Evolutionary conservation across 805 yeast genomes (phyloP).

Genomic region (Starmera quercuum): DNA sequence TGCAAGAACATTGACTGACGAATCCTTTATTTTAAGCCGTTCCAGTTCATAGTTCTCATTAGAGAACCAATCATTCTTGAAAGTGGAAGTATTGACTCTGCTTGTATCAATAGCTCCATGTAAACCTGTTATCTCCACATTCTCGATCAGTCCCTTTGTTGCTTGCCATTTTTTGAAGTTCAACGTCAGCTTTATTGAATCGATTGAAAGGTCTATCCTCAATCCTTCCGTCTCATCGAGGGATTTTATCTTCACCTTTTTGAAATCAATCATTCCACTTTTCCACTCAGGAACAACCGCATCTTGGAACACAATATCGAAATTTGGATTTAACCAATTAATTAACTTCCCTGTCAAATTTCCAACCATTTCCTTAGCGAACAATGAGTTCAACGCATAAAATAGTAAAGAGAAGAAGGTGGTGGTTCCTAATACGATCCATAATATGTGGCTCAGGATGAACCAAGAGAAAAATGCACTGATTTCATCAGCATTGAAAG

Average conservation of each 20-base stretch:
- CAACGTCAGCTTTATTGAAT: conserved; percentile 70
- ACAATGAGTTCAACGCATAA: conserved; percentile 67
- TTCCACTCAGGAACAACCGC: conserved; percentile 93
- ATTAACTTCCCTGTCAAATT: conserved; percentile 67
- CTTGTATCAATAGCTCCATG: conserved; percentile 77
- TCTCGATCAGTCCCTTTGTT: conserved; percentile 78
- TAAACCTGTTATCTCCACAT: conserved; percentile 71
- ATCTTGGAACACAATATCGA: conserved; percentile 76
- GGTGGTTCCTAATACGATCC: conserved; percentile 81
- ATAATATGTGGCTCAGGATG: conserved; percentile 72
- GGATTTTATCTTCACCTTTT: conserved; percentile 62
- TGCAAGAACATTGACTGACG: conserved; percentile 32
- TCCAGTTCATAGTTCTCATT: conserved; percentile 32
- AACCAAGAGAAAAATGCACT: conserved; percentile 88
- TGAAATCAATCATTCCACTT: conserved; percentile 73
- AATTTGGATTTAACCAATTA: conserved; percentile 63
- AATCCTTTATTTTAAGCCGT: conserved; percentile 41
- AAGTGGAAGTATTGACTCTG: conserved; percentile 6
- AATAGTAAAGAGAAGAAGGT: conserved; percentile 80
- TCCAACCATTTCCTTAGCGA: conserved; percentile 87
- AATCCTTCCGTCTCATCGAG: conserved; percentile 59
- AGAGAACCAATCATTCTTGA: conserved; percentile 22
- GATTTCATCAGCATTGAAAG: conserved; percentile 82
- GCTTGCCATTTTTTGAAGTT: conserved; percentile 82
- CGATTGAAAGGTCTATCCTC: conserved; percentile 73